These are phyloP conservation scores for Schoenoplectus tabernaemontani DNA, from an alignment of 202 grass and related monocot species.

Conservation along the genomic window DNA sequence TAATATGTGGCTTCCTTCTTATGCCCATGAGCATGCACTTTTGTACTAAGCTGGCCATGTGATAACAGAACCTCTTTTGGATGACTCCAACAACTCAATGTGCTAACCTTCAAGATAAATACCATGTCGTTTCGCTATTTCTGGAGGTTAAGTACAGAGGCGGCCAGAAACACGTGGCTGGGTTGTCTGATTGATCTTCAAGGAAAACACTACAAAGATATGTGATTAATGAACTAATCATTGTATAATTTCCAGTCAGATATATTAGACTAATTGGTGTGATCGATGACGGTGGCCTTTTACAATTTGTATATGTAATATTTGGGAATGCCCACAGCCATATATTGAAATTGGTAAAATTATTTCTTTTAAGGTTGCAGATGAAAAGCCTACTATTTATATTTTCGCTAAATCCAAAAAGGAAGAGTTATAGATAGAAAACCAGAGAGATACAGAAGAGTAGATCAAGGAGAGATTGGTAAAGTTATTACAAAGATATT, in stretches of 20 bases:
- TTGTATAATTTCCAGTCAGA: background rate
- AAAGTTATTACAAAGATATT: background rate
- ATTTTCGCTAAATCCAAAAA: no score
- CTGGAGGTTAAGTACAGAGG: background rate
- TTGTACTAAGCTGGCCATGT: conserved; percentile 19
- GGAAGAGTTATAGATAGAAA: no score
- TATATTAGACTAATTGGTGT: background rate
- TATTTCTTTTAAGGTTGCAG: no score
- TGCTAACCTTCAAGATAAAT: background rate
- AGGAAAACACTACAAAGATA: background rate
- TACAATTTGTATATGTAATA: background rate
- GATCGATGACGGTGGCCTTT: background rate
- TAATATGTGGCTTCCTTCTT: conserved; percentile 4
- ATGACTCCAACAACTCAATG: background rate
- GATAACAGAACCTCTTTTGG: conserved; percentile 10
- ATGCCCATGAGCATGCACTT: background rate
- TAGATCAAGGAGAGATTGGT: no score
- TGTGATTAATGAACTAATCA: background rate
- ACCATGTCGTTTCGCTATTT: background rate
- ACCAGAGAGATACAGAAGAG: no score
- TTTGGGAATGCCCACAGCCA: background rate
- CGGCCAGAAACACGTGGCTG: conserved; percentile 6
- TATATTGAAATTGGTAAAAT: background rate
- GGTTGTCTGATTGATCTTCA: conserved; percentile 1
- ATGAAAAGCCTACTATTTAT: no score